Base-by-base conservation (phyloP, 495 filamentous ascomycete genomes). In the Penicillium cinerascens region DNA sequence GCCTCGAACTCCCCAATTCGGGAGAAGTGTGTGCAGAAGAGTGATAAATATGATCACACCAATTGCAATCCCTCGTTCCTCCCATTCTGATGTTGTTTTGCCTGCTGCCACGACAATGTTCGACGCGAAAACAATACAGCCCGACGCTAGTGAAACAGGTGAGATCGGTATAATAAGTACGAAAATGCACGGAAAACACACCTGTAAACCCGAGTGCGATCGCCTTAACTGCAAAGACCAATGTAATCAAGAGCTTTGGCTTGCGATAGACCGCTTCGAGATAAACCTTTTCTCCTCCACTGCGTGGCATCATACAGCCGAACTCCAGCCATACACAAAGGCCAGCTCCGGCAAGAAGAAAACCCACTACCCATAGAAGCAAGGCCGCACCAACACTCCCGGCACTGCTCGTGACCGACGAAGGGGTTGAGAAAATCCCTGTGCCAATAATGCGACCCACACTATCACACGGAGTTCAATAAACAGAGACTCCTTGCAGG, bases 341-440 rank as follows among this genome's bases (percentile, higher is more conserved):
- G 0, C 83, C 85, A 29, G 74, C 81, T 23, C 72, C 77, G 1
- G 80, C 75, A 4, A 87, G 67, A 10, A 81, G 17, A n/a, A 82
- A 74, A 6, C 85, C 85, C 0, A 81, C 65, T 1, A 83, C 51
- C 86, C 85, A 90, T 2, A 89, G 56, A 17, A 76, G 52, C 16
- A 89, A 60, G 3, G 82, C 75, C 6, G 85, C 72, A 4, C 86
- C 87, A 6, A 86, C 75, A 56, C 84, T 88, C 2, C 86, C 84
- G 4, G 80, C 78, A n/a, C 79, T 79, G 6, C 69, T 66, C 1
- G 82, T 65, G 48, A 90, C 83, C 7, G 78, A 72, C 4, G 83
- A 83, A 0, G 85, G 86, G 0, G 82, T 85, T 1, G 85, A 84
- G 58, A 88, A 89, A 48, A 90, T 88, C 27, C 86, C 86, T 45